Conservation (phyloP, 1,139 yeast species). For the Scheffersomyces insectosa region DNA sequence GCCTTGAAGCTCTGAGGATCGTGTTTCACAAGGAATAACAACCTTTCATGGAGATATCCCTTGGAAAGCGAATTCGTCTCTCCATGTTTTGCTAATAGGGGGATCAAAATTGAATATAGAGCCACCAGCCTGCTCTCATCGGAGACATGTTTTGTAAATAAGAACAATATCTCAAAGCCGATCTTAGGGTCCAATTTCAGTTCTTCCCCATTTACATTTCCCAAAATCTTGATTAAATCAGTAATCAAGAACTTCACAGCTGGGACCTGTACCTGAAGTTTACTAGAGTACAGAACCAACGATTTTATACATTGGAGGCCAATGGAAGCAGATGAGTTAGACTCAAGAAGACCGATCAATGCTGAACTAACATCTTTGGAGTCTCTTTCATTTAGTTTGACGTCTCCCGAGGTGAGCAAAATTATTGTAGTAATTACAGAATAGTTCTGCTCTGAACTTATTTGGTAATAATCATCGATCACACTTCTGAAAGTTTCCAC, state of each 20-base stretch:
- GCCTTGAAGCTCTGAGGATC: slow-evolving; percentile 56
- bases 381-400: slow-evolving; percentile 39
- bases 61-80: slow-evolving; percentile 24
- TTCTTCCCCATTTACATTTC: slow-evolving; percentile 11
- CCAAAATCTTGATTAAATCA: slow-evolving; percentile 24
- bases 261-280: slow-evolving; percentile 20
- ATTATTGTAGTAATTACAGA: slow-evolving; percentile 61
- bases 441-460: slow-evolving; percentile 31
- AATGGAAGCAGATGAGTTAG: slow-evolving; percentile 35
- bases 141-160: slow-evolving; percentile 39
- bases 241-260: slow-evolving; percentile 35
- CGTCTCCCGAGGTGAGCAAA: slow-evolving; percentile 54
- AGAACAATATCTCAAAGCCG: slow-evolving; percentile 55
- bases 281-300: slow-evolving; percentile 45
- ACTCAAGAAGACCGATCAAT: slow-evolving; percentile 36
- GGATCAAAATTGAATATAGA: slow-evolving; percentile 48
- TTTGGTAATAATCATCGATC: slow-evolving; percentile 28
- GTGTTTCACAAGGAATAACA: slow-evolving; percentile 51
- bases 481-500: slow-evolving; percentile 39
- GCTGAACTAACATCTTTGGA: slow-evolving; percentile 27
- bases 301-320: slow-evolving; percentile 61
- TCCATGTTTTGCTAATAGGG: slow-evolving; percentile 48
- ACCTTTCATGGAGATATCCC: slow-evolving; percentile 49
- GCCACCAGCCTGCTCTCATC: slow-evolving; percentile 28
- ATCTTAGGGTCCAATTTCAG: slow-evolving; percentile 32